phyloP scores from a whole-genome alignment of 2,329 filamentous ascomycete species.

The Amauroascus niger region DNA sequence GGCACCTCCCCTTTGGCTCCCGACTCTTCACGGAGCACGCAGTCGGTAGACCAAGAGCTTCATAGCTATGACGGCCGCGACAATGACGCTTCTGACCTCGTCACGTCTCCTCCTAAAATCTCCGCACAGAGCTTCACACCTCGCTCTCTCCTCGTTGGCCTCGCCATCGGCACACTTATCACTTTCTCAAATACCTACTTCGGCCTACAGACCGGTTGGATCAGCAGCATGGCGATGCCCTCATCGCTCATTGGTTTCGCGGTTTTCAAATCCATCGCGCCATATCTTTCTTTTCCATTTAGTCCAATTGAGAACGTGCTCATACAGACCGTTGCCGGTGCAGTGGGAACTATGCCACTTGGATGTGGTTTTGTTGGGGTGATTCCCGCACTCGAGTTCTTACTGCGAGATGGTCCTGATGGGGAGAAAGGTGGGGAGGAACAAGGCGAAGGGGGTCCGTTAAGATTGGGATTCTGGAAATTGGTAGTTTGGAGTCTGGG shows the following conservation, averaged over 20 bases:
- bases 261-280: conserved; percentile 71
- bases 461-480: conserved; percentile 63
- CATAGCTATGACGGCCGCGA: not conserved
- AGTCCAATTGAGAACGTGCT: conserved; percentile 93
- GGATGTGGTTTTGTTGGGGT: conserved; percentile 94
- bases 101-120: conserved; percentile 12
- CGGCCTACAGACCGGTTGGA: conserved; percentile 81
- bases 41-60: not conserved
- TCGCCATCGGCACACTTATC: conserved; percentile 78
- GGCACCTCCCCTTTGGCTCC: not conserved
- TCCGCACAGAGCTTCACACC: conserved; percentile 62
- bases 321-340: conserved; percentile 89
- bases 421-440: conserved; percentile 64
- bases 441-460: conserved; percentile 65
- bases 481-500: conserved; percentile 85
- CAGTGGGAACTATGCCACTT: conserved; percentile 92
- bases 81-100: not conserved
- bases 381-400: conserved; percentile 80
- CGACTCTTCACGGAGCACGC: not conserved
- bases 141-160: conserved; percentile 67
- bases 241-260: conserved; percentile 89
- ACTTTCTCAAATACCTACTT: conserved; percentile 99
- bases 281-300: conserved; percentile 68
- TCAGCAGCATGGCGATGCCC: conserved; percentile 91
- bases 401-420: conserved; percentile 66